Base-by-base conservation (phyloP, 1,284 basidiomycete genomes). In the Ganoderma boninense region DNA sequence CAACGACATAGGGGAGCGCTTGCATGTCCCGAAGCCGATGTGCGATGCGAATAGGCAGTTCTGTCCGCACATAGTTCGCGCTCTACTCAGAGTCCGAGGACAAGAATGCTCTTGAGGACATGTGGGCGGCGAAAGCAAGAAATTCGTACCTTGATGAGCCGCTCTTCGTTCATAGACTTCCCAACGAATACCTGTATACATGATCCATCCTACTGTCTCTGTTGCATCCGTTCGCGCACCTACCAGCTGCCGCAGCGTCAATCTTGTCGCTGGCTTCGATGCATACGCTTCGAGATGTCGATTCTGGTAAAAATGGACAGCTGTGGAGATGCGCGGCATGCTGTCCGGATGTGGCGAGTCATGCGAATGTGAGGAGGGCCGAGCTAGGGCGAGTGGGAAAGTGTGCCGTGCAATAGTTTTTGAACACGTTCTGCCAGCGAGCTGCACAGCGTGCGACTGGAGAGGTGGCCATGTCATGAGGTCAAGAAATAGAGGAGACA, bases 21-120 rank as follows among this genome's bases (percentile, higher is more conserved):
- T 97, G 96, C 75, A 97, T 85, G 77, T 97, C 96, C 69, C 95
- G 89, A 71, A 97, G 84, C 57, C 96, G 88, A 80, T 97, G 96
- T 4, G 95, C 93, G 78, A 97, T 93, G 61, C 96, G 89, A 18
- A 96, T 90, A 16, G 96, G 95, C 10, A 97, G 83, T 78, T 97
- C 96, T 16, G 93, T 92, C 62, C 95, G 90, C 43, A 97, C 94
- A 81, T 96, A 96, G 80, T 97, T 96, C 72, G 94, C 95, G 72
- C 92, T 94, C 94, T 95, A 70, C 54, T 61, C 66, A 35, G 54
- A 68, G 54, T 20, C 16, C 1, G 18, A 57, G 18, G n/a, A 4
- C 32, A 43, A 29, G 10, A 3, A 35, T 26, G 23, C 7, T 32
- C 23, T n/a, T 65, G 49, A 42, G 49, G 23, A 62, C 23, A 54